Percentiles rank a stretch among this genome's conserved stretches.
These are phyloP conservation scores for Dictyophora rubrovolvata DNA, from an alignment of 768 basidiomycete genomes.

Conservation along the genomic window DNA sequence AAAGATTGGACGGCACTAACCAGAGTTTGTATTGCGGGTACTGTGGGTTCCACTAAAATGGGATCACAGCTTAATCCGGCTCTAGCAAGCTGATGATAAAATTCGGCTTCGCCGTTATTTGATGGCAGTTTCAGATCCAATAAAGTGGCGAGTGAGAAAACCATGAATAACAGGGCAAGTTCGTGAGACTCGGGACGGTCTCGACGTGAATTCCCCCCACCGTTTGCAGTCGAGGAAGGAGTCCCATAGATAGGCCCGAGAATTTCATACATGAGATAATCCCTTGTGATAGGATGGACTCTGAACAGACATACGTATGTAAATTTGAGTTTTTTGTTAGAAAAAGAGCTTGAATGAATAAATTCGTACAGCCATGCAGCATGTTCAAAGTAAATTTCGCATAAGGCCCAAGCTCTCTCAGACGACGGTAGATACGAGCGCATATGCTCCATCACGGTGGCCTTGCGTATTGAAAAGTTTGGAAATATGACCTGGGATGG, in stretches of 20 bases:
- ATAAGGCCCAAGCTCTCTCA: conserved; percentile 25
- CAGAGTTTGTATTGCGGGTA: conserved; percentile 65
- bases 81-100: conserved; percentile 54
- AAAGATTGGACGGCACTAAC: conserved; percentile 42
- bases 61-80: conserved; percentile 59
- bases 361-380: conserved; percentile 60
- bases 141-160: conserved; percentile 46
- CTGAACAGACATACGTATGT: conserved; percentile 26
- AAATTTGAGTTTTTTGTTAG: conserved; percentile 26
- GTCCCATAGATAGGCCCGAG: conserved; percentile 12
- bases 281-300: conserved; percentile 11
- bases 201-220: neutral
- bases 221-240: conserved; percentile 23
- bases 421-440: conserved; percentile 2
- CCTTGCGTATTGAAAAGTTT: neutral
- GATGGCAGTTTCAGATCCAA: conserved; percentile 51
- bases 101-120: conserved; percentile 49
- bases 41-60: conserved; percentile 59
- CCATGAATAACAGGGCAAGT: conserved; percentile 45
- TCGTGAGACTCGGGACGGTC: conserved; percentile 46
- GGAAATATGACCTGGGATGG: conserved; percentile 4
- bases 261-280: conserved; percentile 7
- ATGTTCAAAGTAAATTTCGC: conserved; percentile 51
- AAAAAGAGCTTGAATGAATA: neutral
- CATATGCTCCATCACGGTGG: conserved; percentile 2